A percentile compares a stretch with the other conserved stretches of the same genome.
Evolutionary conservation across 2,329 filamentous ascomycete genomes (phyloP).

Genomic region (Beauveria sp.): DNA sequence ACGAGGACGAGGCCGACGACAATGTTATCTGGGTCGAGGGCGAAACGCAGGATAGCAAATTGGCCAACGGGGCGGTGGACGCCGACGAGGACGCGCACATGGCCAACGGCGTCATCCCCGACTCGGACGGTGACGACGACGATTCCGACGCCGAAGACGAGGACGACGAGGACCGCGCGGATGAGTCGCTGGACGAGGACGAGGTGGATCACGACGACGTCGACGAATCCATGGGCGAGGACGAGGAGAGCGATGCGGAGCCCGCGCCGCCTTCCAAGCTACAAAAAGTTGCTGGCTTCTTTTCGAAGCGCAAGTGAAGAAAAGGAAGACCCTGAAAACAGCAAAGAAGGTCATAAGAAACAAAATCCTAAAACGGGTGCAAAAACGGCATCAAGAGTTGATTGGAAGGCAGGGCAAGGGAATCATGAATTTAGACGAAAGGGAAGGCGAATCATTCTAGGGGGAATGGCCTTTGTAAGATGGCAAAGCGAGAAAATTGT

Average conservation of each 20-base stretch:
- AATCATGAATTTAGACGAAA: constrained; percentile 3
- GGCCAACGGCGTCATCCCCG: constrained; percentile 47
- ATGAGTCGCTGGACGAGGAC: constrained; percentile 47
- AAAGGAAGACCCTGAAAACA: neutral
- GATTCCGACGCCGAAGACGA: constrained; percentile 36
- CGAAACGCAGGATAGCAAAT: constrained; percentile 49
- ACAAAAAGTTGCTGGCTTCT: constrained; percentile 30
- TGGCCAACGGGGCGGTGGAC: constrained; percentile 20
- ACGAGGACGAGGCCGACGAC: constrained; percentile 51
- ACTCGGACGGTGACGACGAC: constrained; percentile 52
- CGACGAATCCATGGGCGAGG: constrained; percentile 46
- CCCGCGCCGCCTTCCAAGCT: constrained; percentile 40
- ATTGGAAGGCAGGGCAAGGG: neutral
- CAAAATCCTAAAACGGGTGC: neutral
- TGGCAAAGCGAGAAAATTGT: neutral
- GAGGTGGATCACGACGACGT: constrained; percentile 53
- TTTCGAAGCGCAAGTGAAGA: constrained; percentile 13
- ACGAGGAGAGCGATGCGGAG: constrained; percentile 45
- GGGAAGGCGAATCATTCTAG: neutral
- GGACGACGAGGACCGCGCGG: constrained; percentile 38
- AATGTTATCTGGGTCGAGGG: constrained; percentile 86
- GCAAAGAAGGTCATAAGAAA: neutral
- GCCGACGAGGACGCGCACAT: constrained; percentile 33
- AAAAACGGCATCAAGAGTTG: neutral
- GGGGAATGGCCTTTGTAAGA: neutral